Conservation (phyloP, 371 early-diverging fungal genomes). For the Parasitella parasitica region DNA sequence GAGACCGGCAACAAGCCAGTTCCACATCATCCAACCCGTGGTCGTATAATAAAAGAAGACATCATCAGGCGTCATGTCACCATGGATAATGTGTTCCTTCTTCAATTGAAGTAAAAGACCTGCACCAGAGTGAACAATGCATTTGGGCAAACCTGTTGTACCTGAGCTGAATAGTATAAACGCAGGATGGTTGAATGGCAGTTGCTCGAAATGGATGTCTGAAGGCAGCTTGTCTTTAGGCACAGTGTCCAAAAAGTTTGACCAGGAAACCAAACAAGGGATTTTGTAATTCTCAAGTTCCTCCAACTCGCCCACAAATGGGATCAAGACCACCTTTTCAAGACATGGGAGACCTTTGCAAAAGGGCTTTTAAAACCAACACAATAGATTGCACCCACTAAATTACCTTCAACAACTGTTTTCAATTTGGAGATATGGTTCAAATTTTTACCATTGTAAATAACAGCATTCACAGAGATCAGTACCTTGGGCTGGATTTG, state of each 20-base stretch:
- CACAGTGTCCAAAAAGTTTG: constrained; percentile 45
- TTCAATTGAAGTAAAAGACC: constrained; percentile 89
- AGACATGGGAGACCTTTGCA: constrained; percentile 48
- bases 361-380: background rate
- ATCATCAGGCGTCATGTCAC: constrained; percentile 72
- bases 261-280: constrained; percentile 48
- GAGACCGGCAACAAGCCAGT: constrained; percentile 90
- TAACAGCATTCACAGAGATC: constrained; percentile 85
- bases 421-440: constrained; percentile 80
- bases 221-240: constrained; percentile 27
- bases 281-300: constrained; percentile 11
- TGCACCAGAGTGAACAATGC: constrained; percentile 96
- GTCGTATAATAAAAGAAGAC: constrained; percentile 94
- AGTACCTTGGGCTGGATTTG: constrained; percentile 95
- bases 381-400: background rate
- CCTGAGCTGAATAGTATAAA: constrained; percentile 97
- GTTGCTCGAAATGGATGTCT: constrained; percentile 70
- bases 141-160: constrained; percentile 97
- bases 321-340: constrained; percentile 75
- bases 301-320: constrained; percentile 54
- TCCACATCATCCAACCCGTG: constrained; percentile 99
- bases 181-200: constrained; percentile 93
- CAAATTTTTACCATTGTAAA: constrained; percentile 87
- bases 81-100: constrained; percentile 93
- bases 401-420: constrained; percentile 61